Evolutionary conservation across 148 eudicot species (phyloP).

Genomic region (Persicaria tinctoria): DNA sequence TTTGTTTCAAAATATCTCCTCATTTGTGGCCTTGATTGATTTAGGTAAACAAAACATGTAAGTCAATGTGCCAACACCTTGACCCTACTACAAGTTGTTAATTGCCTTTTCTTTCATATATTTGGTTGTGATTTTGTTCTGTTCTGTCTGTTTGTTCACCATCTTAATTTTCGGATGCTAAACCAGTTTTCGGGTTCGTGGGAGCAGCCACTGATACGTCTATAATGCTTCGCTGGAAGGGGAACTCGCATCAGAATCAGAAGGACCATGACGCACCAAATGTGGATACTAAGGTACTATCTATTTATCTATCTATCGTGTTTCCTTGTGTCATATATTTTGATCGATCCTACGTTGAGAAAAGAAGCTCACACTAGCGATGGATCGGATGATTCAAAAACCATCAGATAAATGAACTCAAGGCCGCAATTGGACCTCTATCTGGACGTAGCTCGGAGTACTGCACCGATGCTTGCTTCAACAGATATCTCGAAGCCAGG

Average conservation of each 20-base stretch:
- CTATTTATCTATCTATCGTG: background rate
- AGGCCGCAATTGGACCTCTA: slow-evolving; percentile 46
- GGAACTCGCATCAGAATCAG: slow-evolving; percentile 18
- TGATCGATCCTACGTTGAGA: background rate
- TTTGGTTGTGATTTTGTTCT: no score
- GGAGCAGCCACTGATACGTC: slow-evolving; percentile 4
- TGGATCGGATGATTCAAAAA: background rate
- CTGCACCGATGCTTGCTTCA: slow-evolving; percentile 55
- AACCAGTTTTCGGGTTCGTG: slow-evolving; percentile 9
- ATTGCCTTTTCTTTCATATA: no score
- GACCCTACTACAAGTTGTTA: no score
- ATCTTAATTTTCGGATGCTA: slow-evolving; percentile 5
- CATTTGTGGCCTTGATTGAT: no score
- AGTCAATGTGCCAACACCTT: no score
- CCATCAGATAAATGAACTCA: slow-evolving; percentile 46
- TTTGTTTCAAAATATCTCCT: no score
- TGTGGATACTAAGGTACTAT: slow-evolving; percentile 25
- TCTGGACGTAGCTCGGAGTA: slow-evolving; percentile 38
- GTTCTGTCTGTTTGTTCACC: background rate
- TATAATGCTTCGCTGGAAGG: slow-evolving; percentile 27
- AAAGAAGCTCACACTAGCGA: background rate
- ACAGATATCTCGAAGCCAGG: slow-evolving; percentile 56
- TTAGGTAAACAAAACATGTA: no score
- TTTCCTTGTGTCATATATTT: background rate
- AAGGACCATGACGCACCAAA: slow-evolving; percentile 18